phyloP scores from a whole-genome alignment of 2,329 filamentous ascomycete genomes.

The Verticillium albo-atrum region DNA sequence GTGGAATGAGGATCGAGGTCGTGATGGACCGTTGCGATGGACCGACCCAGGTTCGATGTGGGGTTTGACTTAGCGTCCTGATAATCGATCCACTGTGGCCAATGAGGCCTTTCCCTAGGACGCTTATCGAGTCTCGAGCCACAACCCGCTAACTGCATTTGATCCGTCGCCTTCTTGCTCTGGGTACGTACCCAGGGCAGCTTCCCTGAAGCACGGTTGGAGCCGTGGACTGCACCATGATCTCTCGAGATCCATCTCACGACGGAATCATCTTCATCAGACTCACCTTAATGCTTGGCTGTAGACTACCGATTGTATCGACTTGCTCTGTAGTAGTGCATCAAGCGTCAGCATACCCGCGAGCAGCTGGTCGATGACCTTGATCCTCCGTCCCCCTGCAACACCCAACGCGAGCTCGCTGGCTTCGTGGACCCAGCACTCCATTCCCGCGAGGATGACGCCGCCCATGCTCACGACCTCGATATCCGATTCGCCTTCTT shows the following conservation, averaged over 20 bases:
- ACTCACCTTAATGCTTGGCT: slow-evolving; percentile 5
- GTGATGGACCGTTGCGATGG: background rate
- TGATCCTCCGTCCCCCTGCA: slow-evolving; percentile 1
- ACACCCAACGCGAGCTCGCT: slow-evolving; percentile 2
- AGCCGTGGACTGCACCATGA: background rate
- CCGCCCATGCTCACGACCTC: slow-evolving; percentile 9
- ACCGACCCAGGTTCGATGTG: background rate
- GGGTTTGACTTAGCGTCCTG: background rate
- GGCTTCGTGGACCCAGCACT: slow-evolving; percentile 9
- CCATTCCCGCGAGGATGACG: slow-evolving; percentile 9
- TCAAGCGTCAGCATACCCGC: slow-evolving; percentile 10
- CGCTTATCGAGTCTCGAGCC: background rate
- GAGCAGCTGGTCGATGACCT: slow-evolving; percentile 8
- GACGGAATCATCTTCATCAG: background rate
- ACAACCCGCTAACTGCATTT: background rate
- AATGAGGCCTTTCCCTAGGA: background rate
- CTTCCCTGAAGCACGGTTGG: background rate
- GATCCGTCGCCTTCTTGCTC: background rate
- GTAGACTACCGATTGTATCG: slow-evolving; percentile 6
- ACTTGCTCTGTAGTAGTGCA: slow-evolving; percentile 1
- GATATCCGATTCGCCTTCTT: background rate
- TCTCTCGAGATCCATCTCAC: background rate
- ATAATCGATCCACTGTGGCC: background rate
- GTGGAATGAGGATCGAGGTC: background rate
- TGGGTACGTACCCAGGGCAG: background rate